Base-by-base conservation (phyloP, 371 early-diverging fungal genomes). In the Mortierella polycephala region DNA sequence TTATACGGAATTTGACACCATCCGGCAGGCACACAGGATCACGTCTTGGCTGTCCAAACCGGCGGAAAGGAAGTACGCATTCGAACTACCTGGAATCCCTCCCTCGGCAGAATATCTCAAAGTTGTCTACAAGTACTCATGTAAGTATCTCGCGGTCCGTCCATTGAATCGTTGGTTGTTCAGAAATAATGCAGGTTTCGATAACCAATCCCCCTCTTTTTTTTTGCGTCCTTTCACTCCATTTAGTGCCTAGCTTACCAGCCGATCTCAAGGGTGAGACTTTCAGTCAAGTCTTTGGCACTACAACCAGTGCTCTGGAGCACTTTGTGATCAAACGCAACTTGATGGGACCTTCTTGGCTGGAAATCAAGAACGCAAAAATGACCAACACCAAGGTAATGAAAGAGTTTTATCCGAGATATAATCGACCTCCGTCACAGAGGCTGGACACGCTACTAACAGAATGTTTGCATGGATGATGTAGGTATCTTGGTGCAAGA, bases 271-370 rank as follows among this genome's bases (percentile, higher is more conserved):
- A 69, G 11, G 98, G 99, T 0, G 83, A 82, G 55, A 93, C 95
- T 0, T 98, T 98, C 75, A 89, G 91, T 67, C 93, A 87, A 60
- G 85, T 94, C 1, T 99, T 99, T 86, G 99, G 99, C 12, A 83
- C 93, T 5, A 88, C 89, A 53, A 96, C 97, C 5, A 87, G 88
- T 23, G 96, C 98, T 2, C 83, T 98, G n/a, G 99, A 99, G 81
- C 89, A 92, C 53, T 92, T 99, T 55, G 77, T 99, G 39, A 84
- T 97, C 37, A 96, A 98, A 79, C 91, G 97, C 49, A 92, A 95
- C 69, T 83, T 99, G 42, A 99, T 96, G 97, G 99, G 99, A 1
- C 99, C 99, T 3, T 93, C 94, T 69, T 99, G 99, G 99, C 82
- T 99, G 7, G 81, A 86, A 40, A 85, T 98, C 46, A 79, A 70